Base-by-base conservation (phyloP, 2,329 filamentous ascomycete species). In the Penicillium sclerotigenum region DNA sequence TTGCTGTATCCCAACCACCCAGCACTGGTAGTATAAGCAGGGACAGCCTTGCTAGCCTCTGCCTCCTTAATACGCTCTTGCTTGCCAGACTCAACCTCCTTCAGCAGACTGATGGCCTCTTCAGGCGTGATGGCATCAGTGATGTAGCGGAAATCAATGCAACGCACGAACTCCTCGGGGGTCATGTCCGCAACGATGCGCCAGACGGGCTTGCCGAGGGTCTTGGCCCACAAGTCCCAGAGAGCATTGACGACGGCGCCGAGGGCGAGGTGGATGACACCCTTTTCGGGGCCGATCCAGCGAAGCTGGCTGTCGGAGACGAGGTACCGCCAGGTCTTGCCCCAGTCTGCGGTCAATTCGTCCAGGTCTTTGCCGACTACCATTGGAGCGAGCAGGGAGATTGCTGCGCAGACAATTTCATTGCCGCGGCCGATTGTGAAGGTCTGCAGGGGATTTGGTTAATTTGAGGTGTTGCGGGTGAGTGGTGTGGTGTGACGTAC, bases 151-250 rank as follows among this genome's bases (percentile, higher is more conserved):
- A 96, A 97, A 77, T 96, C 92, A 71, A 97, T 92, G 77, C 91
- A 93, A 57, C 81, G 77, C 49, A 96, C 91, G 49, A 95, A 85
- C 77, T 96, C 87, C 75, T 94, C 88, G 1, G 91, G 90, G 4
- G 82, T 87, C 89, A 96, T 95, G 64, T 96, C 91, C 11, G 89
- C 88, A 24, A 97, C 88, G 59, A 97, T 87, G 57, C 86, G 83
- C 92, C 91, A 96, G 14, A 96, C 90, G 4, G 91, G 92, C 79
- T 96, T 96, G 62, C 83, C 81, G 34, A 94, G 83, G 2, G 83
- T 83, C 79, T 95, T 96, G 52, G 90, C 91, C 91, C 91, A 96
- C n/a, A 96, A 83, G 73, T 96, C 91, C 91, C 91, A 96, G 67
- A 96, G 81, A 16, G 91, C 91, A 73, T 96, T 96, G 66, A 95